phyloP scores from a whole-genome alignment of 306 rosid species.

The Glycine soja region DNA sequence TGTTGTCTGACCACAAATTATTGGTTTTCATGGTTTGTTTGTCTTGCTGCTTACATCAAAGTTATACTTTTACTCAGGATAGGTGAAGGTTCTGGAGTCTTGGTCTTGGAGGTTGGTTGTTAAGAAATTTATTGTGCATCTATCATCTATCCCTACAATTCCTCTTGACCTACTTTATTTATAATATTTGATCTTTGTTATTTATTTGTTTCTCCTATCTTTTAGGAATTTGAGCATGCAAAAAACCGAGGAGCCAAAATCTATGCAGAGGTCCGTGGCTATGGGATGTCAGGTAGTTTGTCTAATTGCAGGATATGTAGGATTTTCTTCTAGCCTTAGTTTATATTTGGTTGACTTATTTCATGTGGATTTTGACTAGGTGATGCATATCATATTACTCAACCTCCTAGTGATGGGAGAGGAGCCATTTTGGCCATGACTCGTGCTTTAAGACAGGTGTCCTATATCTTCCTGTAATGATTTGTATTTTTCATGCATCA shows the following conservation, averaged over 20 bases:
- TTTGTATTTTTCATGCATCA: constrained; percentile 15
- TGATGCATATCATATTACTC: constrained; percentile 95
- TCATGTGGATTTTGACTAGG: constrained; percentile 56
- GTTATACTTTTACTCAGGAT: constrained; percentile 63
- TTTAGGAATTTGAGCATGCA: constrained; percentile 94
- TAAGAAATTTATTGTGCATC: constrained; percentile 28
- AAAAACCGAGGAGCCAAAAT: constrained; percentile 81
- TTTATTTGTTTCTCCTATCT: constrained; percentile 38
- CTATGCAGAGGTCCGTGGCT: constrained; percentile 93
- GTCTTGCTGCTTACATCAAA: constrained; percentile 46
- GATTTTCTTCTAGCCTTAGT: constrained; percentile 28
- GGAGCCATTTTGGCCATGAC: constrained; percentile 95
- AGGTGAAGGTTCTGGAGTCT: constrained; percentile 90
- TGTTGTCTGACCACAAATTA: constrained; percentile 22
- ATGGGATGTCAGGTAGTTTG: constrained; percentile 88
- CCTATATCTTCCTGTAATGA: constrained; percentile 14
- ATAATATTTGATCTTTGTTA: constrained; percentile 35
- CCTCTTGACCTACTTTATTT: constrained; percentile 17
- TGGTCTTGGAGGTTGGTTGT: constrained; percentile 92
- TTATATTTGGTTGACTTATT: constrained; percentile 41
- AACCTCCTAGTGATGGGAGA: constrained; percentile 88
- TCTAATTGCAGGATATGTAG: constrained; percentile 16
- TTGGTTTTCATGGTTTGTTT: constrained; percentile 24
- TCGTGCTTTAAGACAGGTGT: constrained; percentile 85
- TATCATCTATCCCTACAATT: constrained; percentile 26